A percentile compares a stretch with the other conserved stretches of the same genome.
Conservation (phyloP, 1,139 yeast species). For the Candida glucosophila region DNA sequence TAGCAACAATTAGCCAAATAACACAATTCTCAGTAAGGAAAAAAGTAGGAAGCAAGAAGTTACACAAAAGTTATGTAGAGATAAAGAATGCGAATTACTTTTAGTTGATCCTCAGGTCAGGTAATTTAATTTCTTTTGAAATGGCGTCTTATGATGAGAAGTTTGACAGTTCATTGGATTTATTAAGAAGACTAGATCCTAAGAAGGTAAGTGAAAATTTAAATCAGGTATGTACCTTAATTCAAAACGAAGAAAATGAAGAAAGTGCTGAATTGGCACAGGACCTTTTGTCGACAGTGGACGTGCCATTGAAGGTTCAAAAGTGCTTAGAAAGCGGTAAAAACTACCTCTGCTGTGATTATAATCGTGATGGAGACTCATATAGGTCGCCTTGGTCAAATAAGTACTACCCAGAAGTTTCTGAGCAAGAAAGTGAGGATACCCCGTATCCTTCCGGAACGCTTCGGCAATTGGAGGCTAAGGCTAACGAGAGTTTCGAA, state of each 20-base stretch:
- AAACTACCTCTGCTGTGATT: slow-evolving; percentile 79
- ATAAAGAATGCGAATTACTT: no score
- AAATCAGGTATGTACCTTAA: slow-evolving; percentile 59
- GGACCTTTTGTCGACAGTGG: slow-evolving; percentile 80
- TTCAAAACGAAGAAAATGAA: slow-evolving; percentile 33
- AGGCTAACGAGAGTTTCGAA: slow-evolving; percentile 88
- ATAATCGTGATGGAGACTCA: slow-evolving; percentile 90
- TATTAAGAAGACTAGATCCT: slow-evolving; percentile 82
- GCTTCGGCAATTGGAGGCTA: slow-evolving; percentile 65
- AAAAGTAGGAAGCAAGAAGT: no score
- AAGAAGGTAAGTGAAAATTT: slow-evolving; percentile 55
- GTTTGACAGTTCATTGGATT: slow-evolving; percentile 81
- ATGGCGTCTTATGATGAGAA: slow-evolving; percentile 42
- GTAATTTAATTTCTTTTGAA: no score
- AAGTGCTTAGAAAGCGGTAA: slow-evolving; percentile 56
- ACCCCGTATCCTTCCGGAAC: slow-evolving; percentile 60
- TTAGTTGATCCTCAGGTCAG: no score
- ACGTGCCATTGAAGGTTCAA: slow-evolving; percentile 63
- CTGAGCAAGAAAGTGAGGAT: slow-evolving; percentile 37
- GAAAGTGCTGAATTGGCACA: slow-evolving; percentile 56
- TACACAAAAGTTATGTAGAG: no score
- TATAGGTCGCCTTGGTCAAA: slow-evolving; percentile 91
- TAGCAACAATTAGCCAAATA: no score
- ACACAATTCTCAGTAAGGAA: no score
- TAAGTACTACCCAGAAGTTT: slow-evolving; percentile 55